Base-by-base conservation (phyloP, 148 eudicot species). In the Rheum nobile region DNA sequence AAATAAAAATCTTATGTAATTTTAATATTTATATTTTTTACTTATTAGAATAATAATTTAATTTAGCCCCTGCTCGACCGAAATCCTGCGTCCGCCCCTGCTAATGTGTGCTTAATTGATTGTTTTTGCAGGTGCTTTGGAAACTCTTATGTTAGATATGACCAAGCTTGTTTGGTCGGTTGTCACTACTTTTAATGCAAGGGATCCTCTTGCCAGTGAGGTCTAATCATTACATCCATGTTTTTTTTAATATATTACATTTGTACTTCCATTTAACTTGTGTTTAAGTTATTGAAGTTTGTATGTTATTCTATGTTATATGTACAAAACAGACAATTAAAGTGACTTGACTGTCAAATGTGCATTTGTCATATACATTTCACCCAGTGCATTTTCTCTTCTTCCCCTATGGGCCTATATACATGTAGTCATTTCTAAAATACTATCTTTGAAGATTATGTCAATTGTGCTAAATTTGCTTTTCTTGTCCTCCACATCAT, bases 161-260 rank as follows among this genome's bases (percentile, higher is more conserved):
- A 80, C 86, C 24, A 95, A 88, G 80, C 90, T 91, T 81, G 90
- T 77, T 31, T 82, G 91, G 77, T 85, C 96, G 41, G 84, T 79
- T 72, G 79, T 95, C 69, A 72, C 90, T 55, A 85, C 76, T 17
- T 92, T 91, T 47, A 79, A 82, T 71, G 85, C 77, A 86, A 87
- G 98, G 83, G 86, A 91, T 86, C 87, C 93, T 74, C 88, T 95
- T 70, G 97, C 97, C 72, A 95, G 98, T 83, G 98, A 95, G 98
- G 98, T 95, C 50, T 70, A 77, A 67, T 52, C 78, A 34, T 54
- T 69, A 31, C 81, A 9, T 77, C 74, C 28, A 52, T 46, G 13
- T 71, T 55, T 54, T 75, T 21, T 16, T 65, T 32, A 11, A 31
- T 65, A 17, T 14, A 32, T 41, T 65, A 8, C 43, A 41, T 41